phyloP scores from a whole-genome alignment of 2,329 filamentous ascomycete genomes.

The Hypoxylon sp. region DNA sequence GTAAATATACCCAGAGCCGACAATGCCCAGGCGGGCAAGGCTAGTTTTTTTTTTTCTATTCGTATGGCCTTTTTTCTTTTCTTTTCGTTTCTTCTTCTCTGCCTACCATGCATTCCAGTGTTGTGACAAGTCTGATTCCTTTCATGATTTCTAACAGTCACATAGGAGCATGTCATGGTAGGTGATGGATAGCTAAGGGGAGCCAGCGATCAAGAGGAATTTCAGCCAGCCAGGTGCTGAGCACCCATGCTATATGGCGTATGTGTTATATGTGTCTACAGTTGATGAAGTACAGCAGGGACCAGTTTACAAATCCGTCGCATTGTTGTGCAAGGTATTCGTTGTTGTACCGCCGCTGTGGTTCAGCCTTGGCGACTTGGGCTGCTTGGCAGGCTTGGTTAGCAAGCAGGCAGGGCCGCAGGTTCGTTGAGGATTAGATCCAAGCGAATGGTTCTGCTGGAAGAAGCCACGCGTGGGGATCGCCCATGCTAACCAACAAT shows the following conservation, averaged over 20 bases:
- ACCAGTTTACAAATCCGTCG: too few species aligned
- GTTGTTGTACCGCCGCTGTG: conserved; percentile 1
- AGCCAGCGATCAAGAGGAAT: too few species aligned
- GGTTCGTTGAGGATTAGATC: conserved; percentile 28
- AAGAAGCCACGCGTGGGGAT: conserved; percentile 34
- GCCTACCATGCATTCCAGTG: not conserved
- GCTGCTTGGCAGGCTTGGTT: too few species aligned
- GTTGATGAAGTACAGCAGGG: too few species aligned
- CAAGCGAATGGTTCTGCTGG: conserved; percentile 31
- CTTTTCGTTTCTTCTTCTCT: not conserved
- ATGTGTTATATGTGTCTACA: not conserved
- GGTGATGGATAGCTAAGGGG: too few species aligned
- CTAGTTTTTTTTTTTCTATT: conserved; percentile 2
- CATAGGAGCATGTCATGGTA: too few species aligned
- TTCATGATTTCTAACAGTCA: too few species aligned
- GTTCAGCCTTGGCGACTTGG: conserved; percentile 23
- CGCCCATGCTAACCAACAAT: conserved; percentile 24
- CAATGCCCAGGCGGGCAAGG: conserved; percentile 18
- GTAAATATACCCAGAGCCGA: conserved; percentile 38
- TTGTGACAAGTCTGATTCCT: not conserved
- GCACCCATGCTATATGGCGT: too few species aligned
- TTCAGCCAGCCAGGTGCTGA: too few species aligned
- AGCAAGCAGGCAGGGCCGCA: too few species aligned
- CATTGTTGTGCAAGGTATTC: too few species aligned
- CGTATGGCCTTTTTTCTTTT: not conserved